These are phyloP conservation scores for Medicago lupulina DNA, from an alignment of 306 rosid genomes.

Conservation along the genomic window DNA sequence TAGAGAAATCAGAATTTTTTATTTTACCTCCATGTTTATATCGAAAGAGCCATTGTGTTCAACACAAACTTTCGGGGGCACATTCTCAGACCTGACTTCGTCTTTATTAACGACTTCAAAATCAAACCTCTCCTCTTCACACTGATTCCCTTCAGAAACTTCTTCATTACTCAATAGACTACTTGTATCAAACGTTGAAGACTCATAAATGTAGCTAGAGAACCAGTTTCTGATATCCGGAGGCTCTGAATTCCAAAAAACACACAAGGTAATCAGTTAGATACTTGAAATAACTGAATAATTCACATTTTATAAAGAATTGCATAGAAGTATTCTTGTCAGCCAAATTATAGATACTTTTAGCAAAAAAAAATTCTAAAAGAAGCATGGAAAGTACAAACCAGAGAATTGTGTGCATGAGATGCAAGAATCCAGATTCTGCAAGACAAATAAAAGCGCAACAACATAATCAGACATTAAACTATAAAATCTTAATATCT, in stretches of 20 bases:
- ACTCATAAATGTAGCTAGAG: slow-evolving; percentile 73
- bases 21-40: not conserved
- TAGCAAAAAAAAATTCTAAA: not conserved
- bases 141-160: slow-evolving; percentile 37
- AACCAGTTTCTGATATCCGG: slow-evolving; percentile 79
- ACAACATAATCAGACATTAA: not conserved
- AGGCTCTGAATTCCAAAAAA: slow-evolving; percentile 55
- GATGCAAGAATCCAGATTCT: slow-evolving; percentile 52
- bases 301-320: too few species aligned
- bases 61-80: slow-evolving; percentile 19
- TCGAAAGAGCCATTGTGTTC: not conserved
- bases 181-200: slow-evolving; percentile 50
- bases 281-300: not conserved
- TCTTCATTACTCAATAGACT: slow-evolving; percentile 45
- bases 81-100: slow-evolving; percentile 28
- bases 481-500: not conserved
- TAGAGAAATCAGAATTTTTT: slow-evolving; percentile 22
- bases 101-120: slow-evolving; percentile 39
- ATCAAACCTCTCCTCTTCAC: slow-evolving; percentile 36
- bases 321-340: too few species aligned
- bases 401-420: slow-evolving; percentile 44
- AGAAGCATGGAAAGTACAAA: too few species aligned
- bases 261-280: not conserved
- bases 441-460: slow-evolving; percentile 2
- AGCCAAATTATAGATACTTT: not conserved